Evolutionary conservation across 2,329 filamentous ascomycete species (phyloP).

Genomic region (Lachnellula subtilissima): DNA sequence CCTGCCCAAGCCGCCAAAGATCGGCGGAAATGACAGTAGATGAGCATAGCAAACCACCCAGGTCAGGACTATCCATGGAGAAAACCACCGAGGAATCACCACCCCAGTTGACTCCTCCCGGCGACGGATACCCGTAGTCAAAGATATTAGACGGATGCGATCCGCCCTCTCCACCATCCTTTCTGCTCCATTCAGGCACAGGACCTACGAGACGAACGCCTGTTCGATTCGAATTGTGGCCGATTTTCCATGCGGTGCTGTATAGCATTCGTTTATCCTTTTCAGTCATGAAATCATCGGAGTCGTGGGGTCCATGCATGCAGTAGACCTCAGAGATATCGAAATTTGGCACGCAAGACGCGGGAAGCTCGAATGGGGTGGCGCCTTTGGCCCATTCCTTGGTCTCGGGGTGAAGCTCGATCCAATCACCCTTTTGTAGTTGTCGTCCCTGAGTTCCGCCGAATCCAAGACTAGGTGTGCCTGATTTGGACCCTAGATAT

Average conservation of each 20-base stretch:
- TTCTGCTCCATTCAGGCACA: constrained; percentile 52
- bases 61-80: constrained; percentile 53
- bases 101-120: constrained; percentile 56
- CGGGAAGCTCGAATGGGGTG: constrained; percentile 5
- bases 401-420: constrained; percentile 7
- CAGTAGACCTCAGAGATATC: constrained; percentile 24
- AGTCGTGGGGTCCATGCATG: constrained; percentile 32
- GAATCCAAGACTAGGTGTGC: constrained; percentile 40
- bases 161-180: constrained; percentile 58
- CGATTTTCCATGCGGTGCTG: constrained; percentile 52
- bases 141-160: constrained; percentile 56
- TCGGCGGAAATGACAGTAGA: constrained; percentile 53
- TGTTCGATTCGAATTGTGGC: constrained; percentile 55
- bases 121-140: constrained; percentile 52
- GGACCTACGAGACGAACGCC: constrained; percentile 58
- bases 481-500: constrained; percentile 39
- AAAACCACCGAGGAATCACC: constrained; percentile 59
- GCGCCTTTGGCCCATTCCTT: constrained; percentile 2
- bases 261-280: constrained; percentile 55
- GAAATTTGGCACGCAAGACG: constrained; percentile 12
- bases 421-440: constrained; percentile 15
- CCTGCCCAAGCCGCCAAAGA: constrained; percentile 57
- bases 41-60: constrained; percentile 55
- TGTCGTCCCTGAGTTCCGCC: constrained; percentile 41
- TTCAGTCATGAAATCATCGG: constrained; percentile 30